Conservation (phyloP, 2,329 filamentous ascomycete genomes). For the Cercospora canescens region DNA sequence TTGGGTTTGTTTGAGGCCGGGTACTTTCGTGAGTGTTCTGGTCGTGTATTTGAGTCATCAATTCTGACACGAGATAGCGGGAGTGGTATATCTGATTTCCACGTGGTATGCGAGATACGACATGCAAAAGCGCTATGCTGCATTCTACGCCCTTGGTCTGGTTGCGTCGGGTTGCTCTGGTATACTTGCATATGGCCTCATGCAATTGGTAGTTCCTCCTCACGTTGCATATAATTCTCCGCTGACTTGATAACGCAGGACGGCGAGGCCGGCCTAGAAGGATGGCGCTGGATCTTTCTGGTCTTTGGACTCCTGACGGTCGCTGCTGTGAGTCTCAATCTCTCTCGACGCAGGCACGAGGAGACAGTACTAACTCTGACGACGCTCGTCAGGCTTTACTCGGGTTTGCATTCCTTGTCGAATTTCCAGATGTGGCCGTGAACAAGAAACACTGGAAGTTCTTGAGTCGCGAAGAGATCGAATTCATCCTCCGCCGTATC, state of each 20-base stretch:
- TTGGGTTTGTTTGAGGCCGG: neutral
- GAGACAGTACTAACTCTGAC: neutral
- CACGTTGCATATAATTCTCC: neutral
- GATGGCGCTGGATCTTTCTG: neutral
- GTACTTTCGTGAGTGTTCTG: neutral
- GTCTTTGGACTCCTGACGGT: neutral
- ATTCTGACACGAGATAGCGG: neutral
- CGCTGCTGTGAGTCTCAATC: neutral
- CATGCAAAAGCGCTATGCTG: neutral
- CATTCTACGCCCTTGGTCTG: neutral
- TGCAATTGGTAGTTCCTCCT: neutral
- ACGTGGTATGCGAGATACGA: neutral
- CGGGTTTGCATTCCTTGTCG: constrained; percentile 4
- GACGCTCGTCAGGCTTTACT: neutral
- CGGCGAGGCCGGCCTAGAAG: neutral
- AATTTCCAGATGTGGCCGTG: constrained; percentile 8
- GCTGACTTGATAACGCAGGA: neutral
- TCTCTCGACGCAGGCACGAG: neutral
- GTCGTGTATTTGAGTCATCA: neutral
- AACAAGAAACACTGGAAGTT: neutral
- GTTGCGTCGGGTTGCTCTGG: neutral
- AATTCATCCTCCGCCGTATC: neutral
- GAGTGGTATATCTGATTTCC: neutral
- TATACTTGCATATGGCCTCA: neutral
- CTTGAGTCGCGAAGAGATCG: constrained; percentile 5